These are phyloP conservation scores for Verticillium nonalfalfae DNA, from an alignment of 2,329 filamentous ascomycete species.

Conservation along the genomic window DNA sequence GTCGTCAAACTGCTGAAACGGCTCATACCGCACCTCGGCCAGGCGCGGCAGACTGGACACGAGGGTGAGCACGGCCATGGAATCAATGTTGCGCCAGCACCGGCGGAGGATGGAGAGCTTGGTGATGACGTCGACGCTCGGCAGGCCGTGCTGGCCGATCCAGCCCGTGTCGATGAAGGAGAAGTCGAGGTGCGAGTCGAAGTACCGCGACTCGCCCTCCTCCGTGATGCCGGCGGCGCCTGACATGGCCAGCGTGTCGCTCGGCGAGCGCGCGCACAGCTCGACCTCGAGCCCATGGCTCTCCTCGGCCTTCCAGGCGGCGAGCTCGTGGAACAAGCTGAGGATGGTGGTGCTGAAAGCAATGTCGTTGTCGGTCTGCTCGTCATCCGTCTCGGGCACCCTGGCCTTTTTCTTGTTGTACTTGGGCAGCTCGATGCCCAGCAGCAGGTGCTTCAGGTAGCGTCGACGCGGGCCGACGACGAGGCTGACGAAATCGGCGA, in stretches of 20 bases:
- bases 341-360: slow-evolving; percentile 16
- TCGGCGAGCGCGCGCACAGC: slow-evolving; percentile 15
- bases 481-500: slow-evolving; percentile 14
- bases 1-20: slow-evolving; percentile 13
- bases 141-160: slow-evolving; percentile 13
- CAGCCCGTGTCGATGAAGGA: slow-evolving; percentile 11
- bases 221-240: slow-evolving; percentile 14
- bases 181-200: slow-evolving; percentile 16
- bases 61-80: slow-evolving; percentile 13
- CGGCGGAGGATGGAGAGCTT: slow-evolving; percentile 12
- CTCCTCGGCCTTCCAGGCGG: slow-evolving; percentile 11
- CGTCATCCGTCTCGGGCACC: slow-evolving; percentile 14
- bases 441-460: slow-evolving; percentile 13
- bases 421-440: slow-evolving; percentile 15
- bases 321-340: slow-evolving; percentile 16
- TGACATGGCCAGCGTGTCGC: slow-evolving; percentile 13
- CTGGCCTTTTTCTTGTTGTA: slow-evolving; percentile 11
- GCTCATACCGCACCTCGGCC: slow-evolving; percentile 12
- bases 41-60: slow-evolving; percentile 13
- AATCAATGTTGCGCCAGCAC: slow-evolving; percentile 14
- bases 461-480: slow-evolving; percentile 13
- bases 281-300: slow-evolving; percentile 15
- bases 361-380: slow-evolving; percentile 18
- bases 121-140: slow-evolving; percentile 12
- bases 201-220: slow-evolving; percentile 17